A percentile compares a stretch with the other conserved stretches of the same genome.
These are phyloP conservation scores for Xylariales sp. DNA, from an alignment of 2,329 filamentous ascomycete species.

Conservation along the genomic window DNA sequence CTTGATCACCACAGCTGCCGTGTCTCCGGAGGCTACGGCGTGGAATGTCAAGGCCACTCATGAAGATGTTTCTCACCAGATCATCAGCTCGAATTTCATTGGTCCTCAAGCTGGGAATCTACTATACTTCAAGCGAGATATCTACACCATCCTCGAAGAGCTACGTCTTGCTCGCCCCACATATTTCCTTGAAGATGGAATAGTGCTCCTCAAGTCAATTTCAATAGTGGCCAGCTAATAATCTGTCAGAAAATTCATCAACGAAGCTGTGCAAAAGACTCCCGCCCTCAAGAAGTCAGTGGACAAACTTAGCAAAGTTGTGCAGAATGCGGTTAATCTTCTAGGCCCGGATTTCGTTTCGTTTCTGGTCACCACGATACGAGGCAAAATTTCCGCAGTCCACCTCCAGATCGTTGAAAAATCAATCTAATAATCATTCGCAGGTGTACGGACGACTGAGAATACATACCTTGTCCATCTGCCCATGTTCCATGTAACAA, in stretches of 20 bases:
- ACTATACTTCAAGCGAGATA: slow-evolving; percentile 32
- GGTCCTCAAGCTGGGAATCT: slow-evolving; percentile 38
- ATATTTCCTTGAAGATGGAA: slow-evolving; percentile 33
- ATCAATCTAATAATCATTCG: not conserved
- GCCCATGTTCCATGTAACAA: slow-evolving; percentile 35
- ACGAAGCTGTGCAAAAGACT: slow-evolving; percentile 28
- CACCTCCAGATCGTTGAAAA: slow-evolving; percentile 3
- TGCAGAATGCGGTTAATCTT: slow-evolving; percentile 30
- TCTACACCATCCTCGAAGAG: slow-evolving; percentile 34
- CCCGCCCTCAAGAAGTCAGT: slow-evolving; percentile 28
- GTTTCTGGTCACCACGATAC: slow-evolving; percentile 43
- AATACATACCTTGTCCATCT: slow-evolving; percentile 30
- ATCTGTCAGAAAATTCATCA: slow-evolving; percentile 30
- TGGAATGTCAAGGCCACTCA: slow-evolving; percentile 9
- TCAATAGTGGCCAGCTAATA: not conserved
- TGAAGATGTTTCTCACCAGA: slow-evolving; percentile 22
- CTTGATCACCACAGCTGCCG: not conserved
- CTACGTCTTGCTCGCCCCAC: slow-evolving; percentile 27
- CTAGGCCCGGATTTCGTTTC: slow-evolving; percentile 38
- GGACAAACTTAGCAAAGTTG: slow-evolving; percentile 28
- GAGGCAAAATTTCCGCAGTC: slow-evolving; percentile 41
- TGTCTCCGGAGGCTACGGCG: slow-evolving; percentile 5
- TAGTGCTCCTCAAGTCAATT: slow-evolving; percentile 12
- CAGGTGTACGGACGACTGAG: slow-evolving; percentile 29
- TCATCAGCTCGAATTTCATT: slow-evolving; percentile 37